A percentile compares a stretch with the other conserved stretches of the same genome.
Conservation (phyloP, 2,329 filamentous ascomycete genomes). For the Fusarium acutatum region DNA sequence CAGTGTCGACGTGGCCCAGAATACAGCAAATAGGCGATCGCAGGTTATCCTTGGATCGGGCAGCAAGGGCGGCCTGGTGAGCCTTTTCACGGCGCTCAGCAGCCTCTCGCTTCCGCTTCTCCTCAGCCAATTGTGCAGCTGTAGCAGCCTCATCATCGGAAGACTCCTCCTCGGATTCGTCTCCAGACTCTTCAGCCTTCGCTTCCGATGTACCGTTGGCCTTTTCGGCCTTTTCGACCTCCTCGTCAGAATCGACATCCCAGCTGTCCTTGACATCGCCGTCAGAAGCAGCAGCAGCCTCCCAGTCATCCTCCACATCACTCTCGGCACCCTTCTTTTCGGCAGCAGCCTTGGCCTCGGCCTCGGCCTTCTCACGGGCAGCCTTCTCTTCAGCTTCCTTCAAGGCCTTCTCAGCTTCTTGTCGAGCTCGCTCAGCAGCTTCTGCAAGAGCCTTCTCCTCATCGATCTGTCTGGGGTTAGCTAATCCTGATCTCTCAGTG, state of each 20-base stretch:
- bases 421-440: constrained; percentile 74
- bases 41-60: constrained; percentile 91
- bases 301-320: constrained; percentile 85
- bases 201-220: constrained; percentile 60
- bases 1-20: constrained; percentile 99
- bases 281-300: constrained; percentile 80
- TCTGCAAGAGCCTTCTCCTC: constrained; percentile 82
- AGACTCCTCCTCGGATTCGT: constrained; percentile 72
- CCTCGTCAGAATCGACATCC: constrained; percentile 86
- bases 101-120: constrained; percentile 85
- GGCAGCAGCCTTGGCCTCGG: constrained; percentile 62
- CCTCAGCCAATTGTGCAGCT: constrained; percentile 76
- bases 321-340: constrained; percentile 65
- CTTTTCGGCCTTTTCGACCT: constrained; percentile 54
- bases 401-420: constrained; percentile 72
- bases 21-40: constrained; percentile 99
- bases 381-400: constrained; percentile 71
- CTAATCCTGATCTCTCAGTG: neutral
- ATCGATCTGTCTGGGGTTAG: constrained; percentile 61
- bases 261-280: constrained; percentile 91
- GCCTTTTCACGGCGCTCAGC: constrained; percentile 88
- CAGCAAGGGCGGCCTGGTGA: constrained; percentile 89
- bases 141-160: constrained; percentile 77
- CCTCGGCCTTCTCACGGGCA: constrained; percentile 64
- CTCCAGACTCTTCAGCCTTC: constrained; percentile 44